Percentiles rank a stretch among this genome's conserved stretches.
Evolutionary conservation across 805 yeast species (phyloP).

Genomic region (Wickerhamomyces bovis): DNA sequence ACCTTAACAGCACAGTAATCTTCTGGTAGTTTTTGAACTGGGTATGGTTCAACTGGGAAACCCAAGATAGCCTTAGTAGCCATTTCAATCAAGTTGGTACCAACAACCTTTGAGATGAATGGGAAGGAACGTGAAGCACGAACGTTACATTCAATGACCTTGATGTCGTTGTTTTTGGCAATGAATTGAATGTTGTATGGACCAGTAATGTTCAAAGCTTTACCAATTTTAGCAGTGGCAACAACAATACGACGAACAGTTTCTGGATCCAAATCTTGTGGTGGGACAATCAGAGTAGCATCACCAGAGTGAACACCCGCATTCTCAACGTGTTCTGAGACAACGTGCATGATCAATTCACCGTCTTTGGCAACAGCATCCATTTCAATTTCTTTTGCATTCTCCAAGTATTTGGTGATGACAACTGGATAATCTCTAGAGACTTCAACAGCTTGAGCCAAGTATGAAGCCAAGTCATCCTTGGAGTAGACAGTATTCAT

Average conservation of each 20-base stretch:
- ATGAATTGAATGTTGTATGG: constrained; percentile 97
- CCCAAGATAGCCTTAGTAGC: constrained; percentile 96
- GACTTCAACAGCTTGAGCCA: constrained; percentile 93
- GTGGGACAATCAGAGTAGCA: constrained; percentile 95
- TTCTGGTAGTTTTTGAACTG: constrained; percentile 80
- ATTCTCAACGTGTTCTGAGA: constrained; percentile 96
- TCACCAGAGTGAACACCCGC: constrained; percentile 99
- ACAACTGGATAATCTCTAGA: constrained; percentile 98
- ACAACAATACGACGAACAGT: constrained; percentile 87
- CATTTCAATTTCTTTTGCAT: constrained; percentile 97
- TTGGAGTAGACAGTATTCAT: constrained; percentile 93
- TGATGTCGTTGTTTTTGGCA: constrained; percentile 91
- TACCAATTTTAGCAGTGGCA: constrained; percentile 94
- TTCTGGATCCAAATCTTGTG: constrained; percentile 89
- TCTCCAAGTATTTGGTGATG: constrained; percentile 91
- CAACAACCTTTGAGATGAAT: constrained; percentile 94
- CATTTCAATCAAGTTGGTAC: constrained; percentile 93
- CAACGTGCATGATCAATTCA: constrained; percentile 92
- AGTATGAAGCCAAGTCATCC: constrained; percentile 80
- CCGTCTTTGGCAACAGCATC: constrained; percentile 98
- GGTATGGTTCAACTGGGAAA: constrained; percentile 82
- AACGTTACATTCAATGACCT: constrained; percentile 97
- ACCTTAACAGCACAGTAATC: constrained; percentile 95
- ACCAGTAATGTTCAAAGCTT: constrained; percentile 92
- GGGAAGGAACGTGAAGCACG: constrained; percentile 99